phyloP scores from a whole-genome alignment of 2,329 filamentous ascomycete species.

The Mycosphaerella arachidis region DNA sequence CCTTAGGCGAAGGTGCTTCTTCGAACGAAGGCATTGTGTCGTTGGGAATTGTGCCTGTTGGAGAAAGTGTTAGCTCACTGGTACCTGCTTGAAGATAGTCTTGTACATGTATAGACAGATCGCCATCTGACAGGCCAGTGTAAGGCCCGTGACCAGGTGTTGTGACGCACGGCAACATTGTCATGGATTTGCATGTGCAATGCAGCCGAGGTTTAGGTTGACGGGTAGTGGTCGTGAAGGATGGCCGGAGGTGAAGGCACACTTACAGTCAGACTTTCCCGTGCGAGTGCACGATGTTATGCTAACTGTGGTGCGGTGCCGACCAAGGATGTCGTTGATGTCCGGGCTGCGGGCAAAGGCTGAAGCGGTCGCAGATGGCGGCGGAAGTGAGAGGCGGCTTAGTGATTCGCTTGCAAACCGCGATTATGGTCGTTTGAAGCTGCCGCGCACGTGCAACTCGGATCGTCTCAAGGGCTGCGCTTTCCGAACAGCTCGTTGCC shows the following conservation, averaged over 20 bases:
- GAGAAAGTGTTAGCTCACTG: slow-evolving; percentile 6
- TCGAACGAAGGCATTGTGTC: slow-evolving; percentile 32
- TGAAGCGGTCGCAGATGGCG: background rate
- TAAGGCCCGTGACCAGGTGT: background rate
- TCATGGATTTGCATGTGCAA: background rate
- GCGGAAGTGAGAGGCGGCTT: background rate
- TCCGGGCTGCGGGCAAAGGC: background rate
- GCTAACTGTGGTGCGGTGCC: background rate
- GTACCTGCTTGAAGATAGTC: background rate
- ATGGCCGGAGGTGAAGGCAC: too few relatives aligned
- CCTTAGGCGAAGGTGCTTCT: slow-evolving; percentile 33
- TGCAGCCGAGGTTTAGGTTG: background rate
- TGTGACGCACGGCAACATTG: background rate
- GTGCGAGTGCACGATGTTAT: background rate
- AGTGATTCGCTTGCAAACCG: slow-evolving; percentile 1
- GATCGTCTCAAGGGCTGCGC: background rate
- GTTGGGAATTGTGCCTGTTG: background rate
- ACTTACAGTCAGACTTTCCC: background rate
- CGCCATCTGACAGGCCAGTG: slow-evolving; percentile 4
- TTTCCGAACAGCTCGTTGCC: background rate
- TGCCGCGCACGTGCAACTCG: background rate
- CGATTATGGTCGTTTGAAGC: background rate
- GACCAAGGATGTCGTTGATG: background rate
- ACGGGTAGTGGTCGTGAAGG: background rate
- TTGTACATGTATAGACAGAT: background rate